Base-by-base conservation (phyloP, 495 filamentous ascomycete species). In the Monascus purpureus region DNA sequence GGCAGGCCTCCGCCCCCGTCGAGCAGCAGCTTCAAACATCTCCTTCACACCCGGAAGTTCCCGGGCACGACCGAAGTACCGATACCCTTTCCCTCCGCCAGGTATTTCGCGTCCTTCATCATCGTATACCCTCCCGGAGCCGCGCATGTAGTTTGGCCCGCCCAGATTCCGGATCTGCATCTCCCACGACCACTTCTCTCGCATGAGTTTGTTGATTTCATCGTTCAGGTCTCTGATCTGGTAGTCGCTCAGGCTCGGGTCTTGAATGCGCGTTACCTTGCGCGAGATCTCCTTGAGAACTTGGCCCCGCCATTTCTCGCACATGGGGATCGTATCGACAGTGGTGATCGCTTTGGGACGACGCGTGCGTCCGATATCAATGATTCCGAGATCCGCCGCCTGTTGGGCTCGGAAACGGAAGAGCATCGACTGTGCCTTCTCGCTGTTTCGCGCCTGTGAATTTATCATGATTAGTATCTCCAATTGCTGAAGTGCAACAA, bases 351-450 rank as follows among this genome's bases (percentile, higher is more conserved):
- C 67, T 51, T 90, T 92, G 20, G 90, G 90, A 7, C 90, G 83
- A 4, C 86, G 76, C 6, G 85, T 78, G 24, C 87, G 81, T n/a
- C 81, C 80, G 6, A 80, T 77, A 59, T 94, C 86, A 60, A 96
- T 82, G 44, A 96, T 95, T 48, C 90, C 90, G 22, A 94, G 67
- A 53, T 93, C 87, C 35, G 88, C 86, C 33, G 92, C 92, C 67
- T 96, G 90, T 46, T 86, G 78, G 49, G 93, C 90, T 55, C 92
- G 84, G 70, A 97, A 97, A 67, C 90, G 90, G 65, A 93, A 97
- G 57, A 97, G 92, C 90, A 97, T 97, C 14, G 88, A 95, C 59
- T 97, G 90, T 37, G 90, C 90, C 63, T 96, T 96, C 71, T 95
- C 88, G 17, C 80, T 84, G 57, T 97, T 97, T 38, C 75, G 75